phyloP scores from a whole-genome alignment of 305 asterid genomes.

The Plantago coronopus region DNA sequence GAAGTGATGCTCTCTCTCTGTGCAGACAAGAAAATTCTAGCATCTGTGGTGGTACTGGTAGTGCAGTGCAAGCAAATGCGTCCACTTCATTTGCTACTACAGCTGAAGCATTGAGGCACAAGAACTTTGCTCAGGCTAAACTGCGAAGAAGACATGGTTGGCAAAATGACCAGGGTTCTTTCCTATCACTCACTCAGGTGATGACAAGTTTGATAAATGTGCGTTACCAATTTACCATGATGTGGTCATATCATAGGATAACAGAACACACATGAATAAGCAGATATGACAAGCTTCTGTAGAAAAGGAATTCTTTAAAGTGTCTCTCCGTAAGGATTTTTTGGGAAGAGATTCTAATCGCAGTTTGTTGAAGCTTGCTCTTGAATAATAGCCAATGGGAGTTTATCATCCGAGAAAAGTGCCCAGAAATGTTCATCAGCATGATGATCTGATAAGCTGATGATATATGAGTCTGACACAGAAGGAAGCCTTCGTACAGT shows the following conservation, averaged over 20 bases:
- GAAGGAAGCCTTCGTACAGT: conserved; percentile 67
- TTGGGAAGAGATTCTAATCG: conserved; percentile 89
- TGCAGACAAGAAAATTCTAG: no score
- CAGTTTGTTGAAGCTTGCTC: conserved; percentile 72
- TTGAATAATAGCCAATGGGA: conserved; percentile 59
- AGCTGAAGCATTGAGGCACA: no score
- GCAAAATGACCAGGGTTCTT: no score
- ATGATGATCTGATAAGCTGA: conserved; percentile 62
- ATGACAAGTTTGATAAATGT: no score
- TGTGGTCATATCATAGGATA: conserved; percentile 35
- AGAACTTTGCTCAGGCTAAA: no score
- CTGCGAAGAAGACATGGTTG: no score
- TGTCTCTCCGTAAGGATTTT: conserved; percentile 66
- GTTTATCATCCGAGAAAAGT: conserved; percentile 37
- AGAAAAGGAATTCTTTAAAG: conserved; percentile 56
- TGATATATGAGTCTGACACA: conserved; percentile 54
- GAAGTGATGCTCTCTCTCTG: conserved; percentile 5
- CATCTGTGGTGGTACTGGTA: no score
- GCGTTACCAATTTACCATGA: no score
- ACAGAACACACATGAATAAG: no score
- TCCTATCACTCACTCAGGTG: no score
- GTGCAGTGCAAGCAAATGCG: no score
- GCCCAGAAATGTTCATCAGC: conserved; percentile 34
- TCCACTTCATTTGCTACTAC: no score
- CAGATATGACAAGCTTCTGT: conserved; percentile 51